phyloP scores from a whole-genome alignment of 805 yeast genomes.

The Ogataea ganodermae region DNA sequence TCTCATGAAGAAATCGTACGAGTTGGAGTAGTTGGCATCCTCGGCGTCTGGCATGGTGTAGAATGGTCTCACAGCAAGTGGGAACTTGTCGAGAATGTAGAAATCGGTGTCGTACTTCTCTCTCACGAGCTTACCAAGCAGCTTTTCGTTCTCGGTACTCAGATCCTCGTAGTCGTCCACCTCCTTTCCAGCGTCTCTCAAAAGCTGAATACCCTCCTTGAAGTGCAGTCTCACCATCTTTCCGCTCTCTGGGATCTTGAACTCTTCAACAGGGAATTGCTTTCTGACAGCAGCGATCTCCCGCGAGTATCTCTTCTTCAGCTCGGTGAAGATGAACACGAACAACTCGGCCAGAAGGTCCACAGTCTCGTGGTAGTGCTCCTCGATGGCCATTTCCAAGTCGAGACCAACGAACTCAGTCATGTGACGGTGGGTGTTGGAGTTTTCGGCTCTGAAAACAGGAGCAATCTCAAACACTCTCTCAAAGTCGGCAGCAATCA shows the following conservation, averaged over 20 bases:
- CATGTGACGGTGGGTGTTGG: constrained; percentile 99
- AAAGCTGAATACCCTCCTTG: constrained; percentile 87
- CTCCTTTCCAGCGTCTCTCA: constrained; percentile 83
- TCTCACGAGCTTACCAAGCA: constrained; percentile 86
- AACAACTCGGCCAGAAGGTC: constrained; percentile 63
- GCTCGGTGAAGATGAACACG: constrained; percentile 82
- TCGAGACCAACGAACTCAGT: constrained; percentile 98
- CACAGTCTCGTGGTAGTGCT: constrained; percentile 92
- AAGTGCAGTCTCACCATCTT: constrained; percentile 88
- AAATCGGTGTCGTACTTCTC: constrained; percentile 97
- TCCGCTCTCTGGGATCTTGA: constrained; percentile 89
- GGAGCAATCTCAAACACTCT: constrained; percentile 96
- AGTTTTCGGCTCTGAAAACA: constrained; percentile 98
- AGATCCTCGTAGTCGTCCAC: constrained; percentile 89
- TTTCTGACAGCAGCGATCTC: constrained; percentile 89
- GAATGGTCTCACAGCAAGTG: constrained; percentile 94
- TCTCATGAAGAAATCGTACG: constrained; percentile 99
- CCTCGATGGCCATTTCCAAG: constrained; percentile 97
- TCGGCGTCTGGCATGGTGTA: constrained; percentile 98
- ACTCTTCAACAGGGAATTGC: constrained; percentile 97
- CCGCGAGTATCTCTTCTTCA: constrained; percentile 73
- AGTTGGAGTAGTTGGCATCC: constrained; percentile 91
- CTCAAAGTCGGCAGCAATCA: constrained; percentile 97
- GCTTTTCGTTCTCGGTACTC: constrained; percentile 91
- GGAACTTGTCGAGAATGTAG: constrained; percentile 97